Evolutionary conservation across 2,329 filamentous ascomycete genomes (phyloP).

Genomic region (Xylariales sp.): DNA sequence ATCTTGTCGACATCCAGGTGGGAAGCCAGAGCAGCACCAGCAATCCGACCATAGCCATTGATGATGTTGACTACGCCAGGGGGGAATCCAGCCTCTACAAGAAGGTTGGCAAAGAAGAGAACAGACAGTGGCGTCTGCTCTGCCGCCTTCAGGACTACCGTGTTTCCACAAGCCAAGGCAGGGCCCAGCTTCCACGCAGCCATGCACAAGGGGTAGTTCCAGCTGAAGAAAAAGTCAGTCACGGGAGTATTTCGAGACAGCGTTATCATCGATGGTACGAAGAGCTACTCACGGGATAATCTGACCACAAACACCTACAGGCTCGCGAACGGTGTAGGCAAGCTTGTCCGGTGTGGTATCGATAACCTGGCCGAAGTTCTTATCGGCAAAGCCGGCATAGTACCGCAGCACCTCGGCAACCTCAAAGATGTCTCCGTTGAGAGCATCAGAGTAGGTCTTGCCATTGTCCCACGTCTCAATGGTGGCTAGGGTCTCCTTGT

Average conservation of each 20-base stretch:
- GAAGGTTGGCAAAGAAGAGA: slow-evolving; percentile 56
- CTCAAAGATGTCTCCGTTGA: slow-evolving; percentile 55
- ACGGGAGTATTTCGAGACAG: too few species aligned
- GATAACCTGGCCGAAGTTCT: slow-evolving; percentile 73
- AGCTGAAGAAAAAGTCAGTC: too few species aligned
- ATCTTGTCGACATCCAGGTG: slow-evolving; percentile 73
- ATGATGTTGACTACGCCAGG: slow-evolving; percentile 73
- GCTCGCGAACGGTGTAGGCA: slow-evolving; percentile 71
- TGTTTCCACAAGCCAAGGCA: slow-evolving; percentile 55
- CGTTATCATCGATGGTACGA: too few species aligned
- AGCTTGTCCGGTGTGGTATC: slow-evolving; percentile 65
- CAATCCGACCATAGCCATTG: slow-evolving; percentile 65
- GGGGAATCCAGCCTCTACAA: slow-evolving; percentile 70
- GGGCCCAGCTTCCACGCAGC: slow-evolving; percentile 76
- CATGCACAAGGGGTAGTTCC: slow-evolving; percentile 49
- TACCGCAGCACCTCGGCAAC: slow-evolving; percentile 54
- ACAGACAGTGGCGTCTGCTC: slow-evolving; percentile 58
- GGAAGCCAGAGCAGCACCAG: slow-evolving; percentile 63
- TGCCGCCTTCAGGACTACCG: slow-evolving; percentile 61
- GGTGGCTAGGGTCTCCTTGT: slow-evolving; percentile 45
- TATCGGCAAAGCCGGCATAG: slow-evolving; percentile 76
- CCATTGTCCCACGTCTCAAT: slow-evolving; percentile 82
- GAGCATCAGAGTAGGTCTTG: slow-evolving; percentile 63
- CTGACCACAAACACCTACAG: slow-evolving; percentile 69
- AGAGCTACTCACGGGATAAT: slow-evolving; percentile 76